Base-by-base conservation (phyloP, 148 eudicot genomes). In the Euryodendron excelsum region DNA sequence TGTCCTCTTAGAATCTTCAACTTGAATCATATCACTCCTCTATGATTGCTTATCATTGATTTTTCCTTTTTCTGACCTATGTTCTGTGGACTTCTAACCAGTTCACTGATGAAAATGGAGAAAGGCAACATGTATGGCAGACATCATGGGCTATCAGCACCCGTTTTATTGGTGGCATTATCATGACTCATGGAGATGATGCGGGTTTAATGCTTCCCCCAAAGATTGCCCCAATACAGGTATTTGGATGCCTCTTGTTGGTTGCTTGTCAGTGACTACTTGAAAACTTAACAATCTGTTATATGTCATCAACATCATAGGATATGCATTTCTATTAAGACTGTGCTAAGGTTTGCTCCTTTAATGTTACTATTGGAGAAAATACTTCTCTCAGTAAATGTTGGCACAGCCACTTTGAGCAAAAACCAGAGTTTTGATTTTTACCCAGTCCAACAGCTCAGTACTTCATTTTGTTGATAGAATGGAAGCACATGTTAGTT, bases 141-240 rank as follows among this genome's bases (percentile, higher is more conserved):
- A 96, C 99, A 74, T 96, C 99, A 78, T 96, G 99, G 99, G 99
- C 99, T 79, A 77, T 96, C 72, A 96, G 99, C 87, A 96, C 99
- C 20, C 91, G 98, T n/a, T 93, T 96, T 86, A 87, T 96, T 70
- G 99, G 99, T 72, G 99, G 95, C 75, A 96, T 96, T 60, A 93
- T 96, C 58, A 96, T 96, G 99, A 91, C 99, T 64, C 99, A 96
- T 91, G 99, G 99, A 23, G 99, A 96, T 89, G 99, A 96, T 86
- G 81, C 91, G 72, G 99, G 99, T 80, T 79, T 96, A 77, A 89
- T 96, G 95, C 92, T 96, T 77, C 99, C 99, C 31, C 99, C 99
- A 66, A 93, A 89, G 73, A 77, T 96, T 82, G 99, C 99, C 21
- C 95, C 99, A 36, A 82, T 93, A 72, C 99, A 96, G 98, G 99